A percentile compares a stretch with the other conserved stretches of the same genome.
Conservation (phyloP, 31 red algal species). For the Asparagopsis taxiformis region DNA sequence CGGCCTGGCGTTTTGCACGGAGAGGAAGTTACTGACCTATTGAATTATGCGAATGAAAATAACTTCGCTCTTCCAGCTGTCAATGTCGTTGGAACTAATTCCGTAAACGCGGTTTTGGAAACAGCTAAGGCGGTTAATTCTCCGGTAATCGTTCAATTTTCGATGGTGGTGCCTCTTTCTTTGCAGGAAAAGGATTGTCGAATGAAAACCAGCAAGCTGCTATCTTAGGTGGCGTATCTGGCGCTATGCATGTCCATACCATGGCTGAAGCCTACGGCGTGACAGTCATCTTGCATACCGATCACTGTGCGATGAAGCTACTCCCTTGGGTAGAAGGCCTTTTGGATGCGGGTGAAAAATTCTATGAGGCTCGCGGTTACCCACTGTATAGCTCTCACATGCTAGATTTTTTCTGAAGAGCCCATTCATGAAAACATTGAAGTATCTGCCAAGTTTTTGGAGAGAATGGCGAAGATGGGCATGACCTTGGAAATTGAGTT, state of each 20-base stretch:
- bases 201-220: slow-evolving; percentile 42
- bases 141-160: slow-evolving; percentile 83
- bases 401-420: slow-evolving; percentile 83
- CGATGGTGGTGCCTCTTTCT: slow-evolving; percentile 61
- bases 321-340: slow-evolving; percentile 87
- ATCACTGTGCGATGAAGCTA: slow-evolving; percentile 86
- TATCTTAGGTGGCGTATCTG: slow-evolving; percentile 52
- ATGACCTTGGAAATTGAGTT: slow-evolving; percentile 74
- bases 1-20: too few species aligned
- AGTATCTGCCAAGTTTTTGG: slow-evolving; percentile 56
- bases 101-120: slow-evolving; percentile 73
- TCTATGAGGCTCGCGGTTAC: slow-evolving; percentile 61
- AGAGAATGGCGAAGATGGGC: slow-evolving; percentile 75
- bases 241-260: slow-evolving; percentile 47
- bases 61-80: slow-evolving; percentile 66
- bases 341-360: slow-evolving; percentile 58
- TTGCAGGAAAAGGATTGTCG: slow-evolving; percentile 61
- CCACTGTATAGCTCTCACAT: slow-evolving; percentile 80
- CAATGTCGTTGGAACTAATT: slow-evolving; percentile 41
- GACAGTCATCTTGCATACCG: slow-evolving; percentile 66
- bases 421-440: slow-evolving; percentile 80
- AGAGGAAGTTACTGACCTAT: too few species aligned
- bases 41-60: slow-evolving; percentile 32
- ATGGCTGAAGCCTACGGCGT: slow-evolving; percentile 73
- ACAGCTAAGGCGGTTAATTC: slow-evolving; percentile 57